Percentiles rank a stretch among this genome's conserved stretches.
Conservation (phyloP, 371 early-diverging fungal genomes). For the Mortierella sp. region DNA sequence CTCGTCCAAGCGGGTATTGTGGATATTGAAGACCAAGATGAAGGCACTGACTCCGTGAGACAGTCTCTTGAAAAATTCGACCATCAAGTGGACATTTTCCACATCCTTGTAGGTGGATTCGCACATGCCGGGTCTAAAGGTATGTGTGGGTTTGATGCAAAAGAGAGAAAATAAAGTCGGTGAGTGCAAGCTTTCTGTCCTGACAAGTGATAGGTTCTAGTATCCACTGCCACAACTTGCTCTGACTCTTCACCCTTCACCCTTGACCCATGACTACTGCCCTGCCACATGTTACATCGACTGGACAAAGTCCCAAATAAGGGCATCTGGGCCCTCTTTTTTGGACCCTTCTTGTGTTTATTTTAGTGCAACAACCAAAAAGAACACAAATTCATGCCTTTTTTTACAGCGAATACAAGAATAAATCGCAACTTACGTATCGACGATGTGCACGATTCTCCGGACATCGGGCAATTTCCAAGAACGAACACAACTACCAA, state of each 20-base stretch:
- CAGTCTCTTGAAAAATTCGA: conserved; percentile 69
- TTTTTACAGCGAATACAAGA: not conserved
- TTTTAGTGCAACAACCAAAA: not conserved
- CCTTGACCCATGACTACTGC: not conserved
- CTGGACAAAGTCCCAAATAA: not conserved
- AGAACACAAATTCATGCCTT: not conserved
- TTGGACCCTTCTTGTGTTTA: not conserved
- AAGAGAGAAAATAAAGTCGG: too few species aligned
- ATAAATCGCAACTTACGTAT: conserved; percentile 47
- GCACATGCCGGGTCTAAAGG: conserved; percentile 64
- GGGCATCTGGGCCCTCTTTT: not conserved
- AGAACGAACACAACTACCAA: conserved; percentile 48
- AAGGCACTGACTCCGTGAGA: conserved; percentile 74
- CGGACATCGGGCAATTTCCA: conserved; percentile 57
- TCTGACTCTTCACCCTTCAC: not conserved
- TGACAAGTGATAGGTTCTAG: not conserved
- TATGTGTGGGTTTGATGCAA: not conserved
- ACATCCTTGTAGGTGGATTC: conserved; percentile 68
- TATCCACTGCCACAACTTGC: not conserved
- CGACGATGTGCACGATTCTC: conserved; percentile 58
- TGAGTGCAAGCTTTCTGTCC: not conserved
- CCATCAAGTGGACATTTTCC: conserved; percentile 68
- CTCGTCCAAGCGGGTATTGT: conserved; percentile 66
- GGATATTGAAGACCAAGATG: conserved; percentile 71
- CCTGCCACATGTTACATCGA: not conserved